phyloP scores from a whole-genome alignment of 2,329 filamentous ascomycete species.

The Fusarium irregulare region DNA sequence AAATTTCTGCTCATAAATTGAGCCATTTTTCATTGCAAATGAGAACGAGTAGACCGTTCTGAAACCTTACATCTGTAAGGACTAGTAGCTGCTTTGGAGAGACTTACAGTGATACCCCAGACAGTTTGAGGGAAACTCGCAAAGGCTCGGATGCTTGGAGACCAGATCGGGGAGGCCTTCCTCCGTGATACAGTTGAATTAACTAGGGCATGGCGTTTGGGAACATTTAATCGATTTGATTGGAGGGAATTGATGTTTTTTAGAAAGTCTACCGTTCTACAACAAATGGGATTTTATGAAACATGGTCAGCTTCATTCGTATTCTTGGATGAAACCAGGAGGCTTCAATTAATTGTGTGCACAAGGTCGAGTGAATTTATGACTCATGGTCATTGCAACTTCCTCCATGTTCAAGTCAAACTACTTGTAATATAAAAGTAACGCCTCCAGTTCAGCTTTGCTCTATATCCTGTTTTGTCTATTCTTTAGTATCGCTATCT shows the following conservation, averaged over 20 bases:
- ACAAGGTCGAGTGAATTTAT: neutral
- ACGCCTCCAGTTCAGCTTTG: neutral
- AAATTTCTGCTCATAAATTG: neutral
- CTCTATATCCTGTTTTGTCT: neutral
- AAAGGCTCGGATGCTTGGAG: neutral
- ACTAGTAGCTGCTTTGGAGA: neutral
- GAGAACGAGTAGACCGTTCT: neutral
- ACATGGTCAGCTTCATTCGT: neutral
- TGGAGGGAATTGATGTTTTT: neutral
- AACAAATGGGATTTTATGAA: neutral
- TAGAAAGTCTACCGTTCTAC: neutral
- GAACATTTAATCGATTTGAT: constrained; percentile 4
- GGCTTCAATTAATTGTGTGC: neutral
- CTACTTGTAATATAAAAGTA: neutral
- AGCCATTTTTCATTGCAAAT: neutral
- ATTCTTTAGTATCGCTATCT: neutral
- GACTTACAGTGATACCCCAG: constrained; percentile 27
- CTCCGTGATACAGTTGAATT: constrained; percentile 14
- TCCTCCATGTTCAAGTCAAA: neutral
- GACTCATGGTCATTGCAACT: neutral
- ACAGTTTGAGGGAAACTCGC: neutral
- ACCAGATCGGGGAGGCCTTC: neutral
- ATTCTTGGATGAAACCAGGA: neutral
- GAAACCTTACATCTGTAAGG: neutral
- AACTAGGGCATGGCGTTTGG: constrained; percentile 29